Conservation (phyloP, 1,139 yeast species). For the Oligophagozyma castellii region DNA sequence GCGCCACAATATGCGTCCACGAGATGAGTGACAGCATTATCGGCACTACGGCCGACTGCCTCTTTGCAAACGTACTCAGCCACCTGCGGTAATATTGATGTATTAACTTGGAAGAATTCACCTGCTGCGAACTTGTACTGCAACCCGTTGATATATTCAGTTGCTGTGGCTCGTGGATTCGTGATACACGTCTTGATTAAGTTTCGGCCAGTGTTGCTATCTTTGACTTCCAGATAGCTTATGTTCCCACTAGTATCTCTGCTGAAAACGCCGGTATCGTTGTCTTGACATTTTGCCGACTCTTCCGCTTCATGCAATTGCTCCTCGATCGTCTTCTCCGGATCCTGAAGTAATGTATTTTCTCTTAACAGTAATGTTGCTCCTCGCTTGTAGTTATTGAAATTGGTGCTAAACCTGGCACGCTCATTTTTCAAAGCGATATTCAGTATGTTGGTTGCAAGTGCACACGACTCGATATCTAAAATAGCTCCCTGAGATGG, state of each 20-base stretch:
- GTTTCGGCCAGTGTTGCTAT: constrained; percentile 15
- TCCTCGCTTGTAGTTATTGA: constrained; percentile 54
- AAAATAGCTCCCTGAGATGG: constrained; percentile 44
- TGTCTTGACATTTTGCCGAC: too few species aligned
- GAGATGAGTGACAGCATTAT: constrained; percentile 35
- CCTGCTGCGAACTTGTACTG: constrained; percentile 84
- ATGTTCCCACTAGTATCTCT: constrained; percentile 29
- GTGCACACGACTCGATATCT: constrained; percentile 87
- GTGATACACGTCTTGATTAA: constrained; percentile 37
- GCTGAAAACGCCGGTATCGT: too few species aligned
- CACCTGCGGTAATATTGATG: constrained; percentile 73
- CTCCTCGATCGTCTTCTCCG: constrained; percentile 20
- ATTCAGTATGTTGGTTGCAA: constrained; percentile 73
- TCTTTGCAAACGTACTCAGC: constrained; percentile 69
- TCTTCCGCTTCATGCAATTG: constrained; percentile 24
- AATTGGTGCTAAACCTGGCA: constrained; percentile 35
- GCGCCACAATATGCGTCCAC: constrained; percentile 98
- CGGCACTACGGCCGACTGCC: constrained; percentile 41
- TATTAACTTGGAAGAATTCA: constrained; percentile 92
- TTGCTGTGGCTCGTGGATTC: constrained; percentile 62
- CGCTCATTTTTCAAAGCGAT: constrained; percentile 66
- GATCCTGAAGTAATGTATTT: constrained; percentile 35
- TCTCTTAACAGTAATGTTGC: constrained; percentile 82
- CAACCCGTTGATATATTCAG: constrained; percentile 61
- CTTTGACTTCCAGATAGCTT: constrained; percentile 17